A percentile compares a stretch with the other conserved stretches of the same genome.
Evolutionary conservation across 1,284 basidiomycete genomes (phyloP).

Genomic region (Ceratorhiza oryzae-sativae): DNA sequence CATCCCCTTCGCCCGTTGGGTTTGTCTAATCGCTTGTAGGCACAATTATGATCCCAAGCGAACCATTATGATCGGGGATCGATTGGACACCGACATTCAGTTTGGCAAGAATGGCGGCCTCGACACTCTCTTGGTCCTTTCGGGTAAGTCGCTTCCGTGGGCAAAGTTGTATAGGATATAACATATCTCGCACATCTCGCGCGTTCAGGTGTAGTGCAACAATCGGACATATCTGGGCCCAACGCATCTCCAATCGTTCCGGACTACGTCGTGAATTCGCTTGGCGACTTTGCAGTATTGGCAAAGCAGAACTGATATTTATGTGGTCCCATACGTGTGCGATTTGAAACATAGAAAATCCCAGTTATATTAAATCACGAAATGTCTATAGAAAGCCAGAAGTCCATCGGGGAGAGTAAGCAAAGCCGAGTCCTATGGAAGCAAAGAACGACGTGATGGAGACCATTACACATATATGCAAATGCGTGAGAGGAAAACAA

Average conservation of each 20-base stretch:
- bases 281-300: conserved; percentile 69
- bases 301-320: conserved; percentile 22
- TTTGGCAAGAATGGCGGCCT: conserved; percentile 90
- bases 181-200: background rate
- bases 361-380: conserved; percentile 39
- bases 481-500: conserved; percentile 39
- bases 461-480: conserved; percentile 38
- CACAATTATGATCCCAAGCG: conserved; percentile 83
- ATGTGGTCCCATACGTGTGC: background rate
- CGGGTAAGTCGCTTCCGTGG: conserved; percentile 61
- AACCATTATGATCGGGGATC: conserved; percentile 95
- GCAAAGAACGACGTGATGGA: conserved; percentile 38
- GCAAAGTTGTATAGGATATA: conserved; percentile 19
- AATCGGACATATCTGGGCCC: conserved; percentile 75
- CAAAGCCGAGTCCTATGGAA: conserved; percentile 30
- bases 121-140: conserved; percentile 88
- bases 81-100: conserved; percentile 92
- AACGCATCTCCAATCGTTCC: conserved; percentile 74
- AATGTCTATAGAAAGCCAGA: conserved; percentile 36
- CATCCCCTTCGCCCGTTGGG: no score
- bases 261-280: conserved; percentile 78
- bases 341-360: conserved; percentile 12
- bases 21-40: conserved; percentile 60
- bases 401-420: conserved; percentile 29
- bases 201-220: conserved; percentile 76